phyloP scores from a whole-genome alignment of 2,329 filamentous ascomycete genomes.

The Meredithiella fracta region DNA sequence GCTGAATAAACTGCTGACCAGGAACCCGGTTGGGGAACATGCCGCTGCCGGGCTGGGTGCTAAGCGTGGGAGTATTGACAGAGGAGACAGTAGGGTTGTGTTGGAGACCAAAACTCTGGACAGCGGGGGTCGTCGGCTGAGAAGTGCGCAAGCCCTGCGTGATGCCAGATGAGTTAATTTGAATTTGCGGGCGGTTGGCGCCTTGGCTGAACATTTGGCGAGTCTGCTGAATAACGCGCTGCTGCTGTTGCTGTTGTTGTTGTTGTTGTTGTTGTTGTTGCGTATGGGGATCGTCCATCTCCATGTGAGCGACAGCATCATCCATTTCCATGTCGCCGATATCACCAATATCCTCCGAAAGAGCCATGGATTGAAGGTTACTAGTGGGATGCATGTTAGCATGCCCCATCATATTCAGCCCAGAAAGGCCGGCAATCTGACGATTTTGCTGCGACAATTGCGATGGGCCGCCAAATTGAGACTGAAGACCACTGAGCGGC shows the following conservation, averaged over 20 bases:
- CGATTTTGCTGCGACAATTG: constrained; percentile 15
- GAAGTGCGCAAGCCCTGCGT: constrained; percentile 69
- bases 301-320: constrained; percentile 53
- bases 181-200: constrained; percentile 51
- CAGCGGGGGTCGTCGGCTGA: constrained; percentile 69
- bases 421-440: constrained; percentile 13
- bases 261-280: constrained; percentile 26
- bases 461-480: constrained; percentile 13
- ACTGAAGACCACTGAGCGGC: constrained; percentile 8
- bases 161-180: constrained; percentile 61
- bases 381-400: constrained; percentile 29
- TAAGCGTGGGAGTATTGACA: constrained; percentile 85
- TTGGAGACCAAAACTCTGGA: constrained; percentile 61
- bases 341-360: constrained; percentile 55
- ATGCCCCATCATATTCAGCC: constrained; percentile 17
- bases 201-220: constrained; percentile 51
- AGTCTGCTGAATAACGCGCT: constrained; percentile 44
- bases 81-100: constrained; percentile 95
- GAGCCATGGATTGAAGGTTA: constrained; percentile 22
- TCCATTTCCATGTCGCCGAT: constrained; percentile 97
- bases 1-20: constrained; percentile 9
- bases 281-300: constrained; percentile 39
- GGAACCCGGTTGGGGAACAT: constrained; percentile 37
- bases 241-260: constrained; percentile 9
- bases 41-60: constrained; percentile 55